phyloP scores from a whole-genome alignment of 768 basidiomycete species.

The Xerocomellus amylosporus region DNA sequence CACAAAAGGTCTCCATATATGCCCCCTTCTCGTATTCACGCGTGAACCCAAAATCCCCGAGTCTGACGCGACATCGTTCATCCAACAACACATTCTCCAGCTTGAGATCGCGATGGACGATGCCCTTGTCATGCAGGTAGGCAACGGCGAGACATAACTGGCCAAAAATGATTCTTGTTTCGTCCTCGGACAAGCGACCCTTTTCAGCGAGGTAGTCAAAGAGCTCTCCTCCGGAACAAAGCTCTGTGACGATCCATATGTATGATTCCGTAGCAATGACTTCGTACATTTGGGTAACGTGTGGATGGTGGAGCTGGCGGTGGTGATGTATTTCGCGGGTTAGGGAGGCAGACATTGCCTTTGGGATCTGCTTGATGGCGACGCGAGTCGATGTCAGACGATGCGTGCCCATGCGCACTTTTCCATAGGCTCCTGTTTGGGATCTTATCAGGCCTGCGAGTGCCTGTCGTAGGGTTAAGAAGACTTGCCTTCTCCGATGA shows the following conservation, averaged over 20 bases:
- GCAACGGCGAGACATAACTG: conserved; percentile 92
- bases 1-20: conserved; percentile 91
- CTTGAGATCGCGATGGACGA: conserved; percentile 96
- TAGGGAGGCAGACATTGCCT: conserved; percentile 83
- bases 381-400: conserved; percentile 88
- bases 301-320: conserved; percentile 92
- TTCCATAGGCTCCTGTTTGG: conserved; percentile 83
- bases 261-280: conserved; percentile 94
- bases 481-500: conserved; percentile 87
- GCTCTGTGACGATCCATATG: conserved; percentile 97
- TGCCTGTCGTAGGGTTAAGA: conserved; percentile 10
- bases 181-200: conserved; percentile 79
- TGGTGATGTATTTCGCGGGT: conserved; percentile 99
- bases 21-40: conserved; percentile 79
- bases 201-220: conserved; percentile 98
- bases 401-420: conserved; percentile 92
- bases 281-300: conserved; percentile 95
- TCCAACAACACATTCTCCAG: conserved; percentile 93
- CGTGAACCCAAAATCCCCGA: conserved; percentile 95
- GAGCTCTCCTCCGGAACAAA: conserved; percentile 95
- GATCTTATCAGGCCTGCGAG: conserved; percentile 22
- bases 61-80: conserved; percentile 86
- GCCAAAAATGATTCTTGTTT: conserved; percentile 88
- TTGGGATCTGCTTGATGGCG: conserved; percentile 98
- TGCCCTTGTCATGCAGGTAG: conserved; percentile 87